A percentile compares a stretch with the other conserved stretches of the same genome.
Conservation (phyloP, 1,284 basidiomycete genomes). For the Cutaneotrichosporon sp. region DNA sequence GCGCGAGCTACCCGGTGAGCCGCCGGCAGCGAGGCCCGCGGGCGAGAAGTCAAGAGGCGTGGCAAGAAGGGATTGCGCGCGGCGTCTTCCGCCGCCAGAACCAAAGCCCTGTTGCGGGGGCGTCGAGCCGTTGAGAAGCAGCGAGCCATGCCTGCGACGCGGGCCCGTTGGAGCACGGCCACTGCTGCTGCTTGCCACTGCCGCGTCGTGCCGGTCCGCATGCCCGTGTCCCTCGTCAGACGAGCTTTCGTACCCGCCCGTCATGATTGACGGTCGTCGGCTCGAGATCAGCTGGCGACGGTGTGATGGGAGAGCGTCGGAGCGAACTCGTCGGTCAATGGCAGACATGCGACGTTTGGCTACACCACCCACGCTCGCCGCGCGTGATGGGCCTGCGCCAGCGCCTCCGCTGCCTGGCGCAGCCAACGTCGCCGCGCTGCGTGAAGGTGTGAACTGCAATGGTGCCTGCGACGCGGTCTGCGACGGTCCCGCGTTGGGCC, state of each 20-base stretch:
- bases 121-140: not conserved
- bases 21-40: not conserved
- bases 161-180: not conserved
- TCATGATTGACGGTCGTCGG: conserved; percentile 22
- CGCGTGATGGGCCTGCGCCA: not conserved
- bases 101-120: not conserved
- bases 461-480: no score
- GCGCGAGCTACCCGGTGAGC: conserved; percentile 2
- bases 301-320: conserved; percentile 4
- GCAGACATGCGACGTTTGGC: conserved; percentile 1
- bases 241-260: conserved; percentile 39
- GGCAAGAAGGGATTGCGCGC: conserved; percentile 24
- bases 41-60: conserved; percentile 5
- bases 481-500: no score
- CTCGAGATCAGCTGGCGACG: not conserved
- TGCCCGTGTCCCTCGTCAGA: conserved; percentile 17
- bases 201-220: no score
- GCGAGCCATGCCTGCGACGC: not conserved
- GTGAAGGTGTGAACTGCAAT: no score
- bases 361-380: not conserved
- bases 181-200: not conserved
- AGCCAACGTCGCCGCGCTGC: not conserved
- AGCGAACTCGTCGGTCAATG: conserved; percentile 9
- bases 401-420: not conserved
- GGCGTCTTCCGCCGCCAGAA: conserved; percentile 13